These are phyloP conservation scores for Monilinia polystroma DNA, from an alignment of 2,329 filamentous ascomycete genomes.

Conservation along the genomic window DNA sequence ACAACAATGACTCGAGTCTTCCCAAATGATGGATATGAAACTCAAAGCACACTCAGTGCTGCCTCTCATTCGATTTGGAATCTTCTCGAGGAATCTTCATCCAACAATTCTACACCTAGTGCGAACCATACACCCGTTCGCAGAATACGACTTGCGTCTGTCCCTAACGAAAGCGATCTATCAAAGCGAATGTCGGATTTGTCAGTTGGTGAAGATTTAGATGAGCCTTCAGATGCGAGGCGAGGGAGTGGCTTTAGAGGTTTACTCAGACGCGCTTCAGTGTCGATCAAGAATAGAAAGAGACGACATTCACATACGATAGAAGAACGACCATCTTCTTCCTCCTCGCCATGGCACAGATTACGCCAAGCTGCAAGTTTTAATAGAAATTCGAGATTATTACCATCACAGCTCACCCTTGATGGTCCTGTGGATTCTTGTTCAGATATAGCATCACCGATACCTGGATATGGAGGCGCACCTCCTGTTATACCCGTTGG, in stretches of 20 bases:
- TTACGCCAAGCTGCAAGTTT: slow-evolving; percentile 40
- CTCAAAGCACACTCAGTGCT: slow-evolving; percentile 43
- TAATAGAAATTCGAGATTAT: slow-evolving; percentile 34
- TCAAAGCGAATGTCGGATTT: slow-evolving; percentile 11
- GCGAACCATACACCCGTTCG: slow-evolving; percentile 39
- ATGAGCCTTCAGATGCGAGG: slow-evolving; percentile 8
- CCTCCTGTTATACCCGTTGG: slow-evolving; percentile 61
- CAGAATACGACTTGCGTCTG: slow-evolving; percentile 26
- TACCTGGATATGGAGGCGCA: slow-evolving; percentile 46
- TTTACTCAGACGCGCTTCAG: slow-evolving; percentile 38
- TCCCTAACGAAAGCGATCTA: slow-evolving; percentile 13
- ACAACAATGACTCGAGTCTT: slow-evolving; percentile 42
- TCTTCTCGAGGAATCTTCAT: background rate
- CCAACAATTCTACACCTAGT: background rate
- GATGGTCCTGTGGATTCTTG: slow-evolving; percentile 30
- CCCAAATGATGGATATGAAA: slow-evolving; percentile 47
- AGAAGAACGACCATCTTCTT: slow-evolving; percentile 34
- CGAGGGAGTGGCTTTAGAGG: slow-evolving; percentile 21
- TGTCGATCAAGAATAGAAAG: slow-evolving; percentile 37
- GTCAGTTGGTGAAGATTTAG: slow-evolving; percentile 7
- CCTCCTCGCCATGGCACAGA: slow-evolving; percentile 34
- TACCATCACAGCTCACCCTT: slow-evolving; percentile 24
- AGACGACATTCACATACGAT: slow-evolving; percentile 36
- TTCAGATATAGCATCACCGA: slow-evolving; percentile 31
- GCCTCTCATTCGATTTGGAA: slow-evolving; percentile 18